Base-by-base conservation (phyloP, 306 rosid species). In the Alnus rubra region DNA sequence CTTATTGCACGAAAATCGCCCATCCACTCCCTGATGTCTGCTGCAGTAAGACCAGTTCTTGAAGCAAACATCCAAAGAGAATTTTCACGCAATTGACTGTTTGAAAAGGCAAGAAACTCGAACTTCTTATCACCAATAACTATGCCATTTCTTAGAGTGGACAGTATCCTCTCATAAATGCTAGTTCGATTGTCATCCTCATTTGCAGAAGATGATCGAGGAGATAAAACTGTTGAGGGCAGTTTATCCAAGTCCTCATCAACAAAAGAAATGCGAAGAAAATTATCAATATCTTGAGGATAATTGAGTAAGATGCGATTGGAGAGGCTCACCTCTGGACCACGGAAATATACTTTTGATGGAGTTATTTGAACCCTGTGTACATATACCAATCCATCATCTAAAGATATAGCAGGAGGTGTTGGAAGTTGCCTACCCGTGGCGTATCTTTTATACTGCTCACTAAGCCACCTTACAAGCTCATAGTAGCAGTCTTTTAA, bases 1-100 rank as follows among this genome's bases (percentile, higher is more conserved):
- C 79, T 77, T 12, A 84, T 84, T 9, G 9, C 3, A 5, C 65
- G 42, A 75, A 87, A 84, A 42, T 87, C 82, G 1, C 90, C 90
- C 88, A 84, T 84, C 88, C 88, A 82, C 3, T 63, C 50, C 48
- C 87, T 76, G 3, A 87, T 84, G 49, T 80, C 75, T 31, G 62
- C 80, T 2, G 88, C 88, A 9, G 47, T 77, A 10, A 82, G 82
- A 2, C 81, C 88, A 8, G 44, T 69, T 74, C 85, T 82, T 28
- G 88, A 80, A 56, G 90, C 86, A 82, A 87, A 87, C 90, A 87
- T 87, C 90, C 90, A 87, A 30, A 42, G 64, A 0, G 88, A 84
- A 13, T 74, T 78, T 7, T 87, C 86, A 2, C 77, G 37, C 33
- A 84, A 7, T 51, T 87, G 88, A 77, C 86, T 87, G 0, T 79